phyloP scores from a whole-genome alignment of 371 early-diverging fungal species.

The Dentiscutata heterogama region DNA sequence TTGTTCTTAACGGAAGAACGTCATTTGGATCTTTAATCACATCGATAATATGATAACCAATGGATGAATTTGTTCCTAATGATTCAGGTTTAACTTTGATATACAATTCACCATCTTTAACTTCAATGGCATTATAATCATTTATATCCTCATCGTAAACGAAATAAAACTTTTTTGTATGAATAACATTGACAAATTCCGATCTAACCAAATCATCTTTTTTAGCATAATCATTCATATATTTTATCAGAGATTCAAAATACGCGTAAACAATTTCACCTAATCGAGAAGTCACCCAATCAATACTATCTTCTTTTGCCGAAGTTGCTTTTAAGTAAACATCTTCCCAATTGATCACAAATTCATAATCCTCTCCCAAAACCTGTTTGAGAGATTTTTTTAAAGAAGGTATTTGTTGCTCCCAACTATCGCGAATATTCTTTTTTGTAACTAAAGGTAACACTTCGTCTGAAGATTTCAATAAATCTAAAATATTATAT shows the following conservation, averaged over 20 bases:
- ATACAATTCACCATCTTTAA: constrained; percentile 5
- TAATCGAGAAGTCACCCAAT: neutral
- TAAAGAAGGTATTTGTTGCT: neutral
- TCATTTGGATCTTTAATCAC: constrained; percentile 1
- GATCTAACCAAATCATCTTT: constrained; percentile 32
- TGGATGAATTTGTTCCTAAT: constrained; percentile 19
- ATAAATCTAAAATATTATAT: constrained; percentile 10
- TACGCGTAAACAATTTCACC: constrained; percentile 19
- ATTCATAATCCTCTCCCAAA: constrained; percentile 25
- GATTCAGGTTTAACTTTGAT: constrained; percentile 15
- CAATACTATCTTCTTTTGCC: neutral
- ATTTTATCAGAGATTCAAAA: neutral
- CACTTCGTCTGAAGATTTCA: constrained; percentile 16
- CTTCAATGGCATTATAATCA: constrained; percentile 16
- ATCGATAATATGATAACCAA: constrained; percentile 26
- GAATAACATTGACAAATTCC: constrained; percentile 18
- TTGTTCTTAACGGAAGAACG: constrained; percentile 17
- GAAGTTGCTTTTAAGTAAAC: constrained; percentile 16
- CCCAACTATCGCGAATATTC: constrained; percentile 40
- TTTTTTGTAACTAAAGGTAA: constrained; percentile 24
- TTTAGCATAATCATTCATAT: constrained; percentile 3
- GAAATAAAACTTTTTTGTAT: constrained; percentile 25
- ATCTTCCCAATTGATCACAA: constrained; percentile 32
- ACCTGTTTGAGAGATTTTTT: constrained; percentile 29
- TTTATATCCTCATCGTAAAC: constrained; percentile 25